Evolutionary conservation across 306 rosid species (phyloP), one percentile per base, ranked within the genome.

Genomic region (Neltuma alba): DNA sequence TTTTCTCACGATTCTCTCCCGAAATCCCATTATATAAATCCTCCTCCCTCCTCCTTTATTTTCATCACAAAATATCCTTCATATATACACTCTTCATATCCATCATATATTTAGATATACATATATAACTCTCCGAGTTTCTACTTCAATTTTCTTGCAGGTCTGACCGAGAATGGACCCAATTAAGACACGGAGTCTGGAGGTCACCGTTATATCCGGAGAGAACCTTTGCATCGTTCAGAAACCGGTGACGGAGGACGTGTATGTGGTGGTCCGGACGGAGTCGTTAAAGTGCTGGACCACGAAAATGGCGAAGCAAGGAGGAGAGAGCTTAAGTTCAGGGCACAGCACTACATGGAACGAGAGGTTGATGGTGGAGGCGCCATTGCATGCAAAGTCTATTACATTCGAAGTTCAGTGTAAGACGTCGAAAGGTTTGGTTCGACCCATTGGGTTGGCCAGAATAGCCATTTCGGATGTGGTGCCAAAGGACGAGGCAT

Each of bases 151-250:
- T 2, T 47, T 47, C 54, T 45, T 45, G 52, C 20, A 2, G 2
- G 18, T n/a, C 33, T 13, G 0, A 60, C 16, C 8, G 1, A 58
- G 7, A 33, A 62, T 62, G 68, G 18, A 62, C 41, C 40, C 68
- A 5, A 31, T 62, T 1, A 62, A 34, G 28, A 40, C 88, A 7
- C 70, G 80, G 8, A 80, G 70, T 2, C 48, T 93, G 1, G 90
- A 93, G 74, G 20, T 93, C 27, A 88, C 90, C 0, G 80, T 91
- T 5, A 55, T 87, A 10, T 89, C 96, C 0, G 87, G 84, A 0
- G 86, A 93, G 40, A 83, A 80, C 16, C 86, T 93, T 7, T 77
- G 75, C 15, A 3, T 83, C 0, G 82, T 81, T 54, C 23, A 81
- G 38, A 87, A 82, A 28, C 83, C 88, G 3, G 66, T 81, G 1